Evolutionary conservation across 306 rosid species (phyloP).

Genomic region (Corylus americana): DNA sequence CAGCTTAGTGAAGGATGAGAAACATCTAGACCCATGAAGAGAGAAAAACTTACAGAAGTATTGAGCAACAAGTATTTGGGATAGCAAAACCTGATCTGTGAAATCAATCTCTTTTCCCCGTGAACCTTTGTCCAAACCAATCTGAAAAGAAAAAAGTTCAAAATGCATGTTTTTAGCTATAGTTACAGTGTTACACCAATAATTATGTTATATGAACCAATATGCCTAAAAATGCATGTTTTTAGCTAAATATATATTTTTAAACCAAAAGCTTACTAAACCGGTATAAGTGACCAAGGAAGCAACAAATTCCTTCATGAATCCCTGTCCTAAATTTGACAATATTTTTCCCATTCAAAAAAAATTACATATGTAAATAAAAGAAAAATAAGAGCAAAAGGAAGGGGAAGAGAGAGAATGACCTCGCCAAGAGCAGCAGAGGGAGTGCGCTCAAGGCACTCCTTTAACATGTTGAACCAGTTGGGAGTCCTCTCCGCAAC

Average conservation of each 20-base stretch:
- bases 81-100: constrained; percentile 59
- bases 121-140: constrained; percentile 93
- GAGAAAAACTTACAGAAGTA: constrained; percentile 9
- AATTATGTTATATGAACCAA: neutral
- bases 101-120: constrained; percentile 64
- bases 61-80: neutral
- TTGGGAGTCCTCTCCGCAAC: constrained; percentile 65
- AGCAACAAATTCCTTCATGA: neutral
- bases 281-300: neutral
- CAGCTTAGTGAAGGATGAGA: neutral
- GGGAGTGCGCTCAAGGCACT: constrained; percentile 65
- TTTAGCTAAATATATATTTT: too few relatives aligned
- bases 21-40: constrained; percentile 3
- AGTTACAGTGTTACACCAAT: neutral
- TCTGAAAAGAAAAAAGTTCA: constrained; percentile 37
- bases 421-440: constrained; percentile 93
- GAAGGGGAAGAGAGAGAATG: neutral
- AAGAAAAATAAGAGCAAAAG: neutral
- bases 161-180: neutral
- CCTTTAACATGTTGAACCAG: constrained; percentile 61
- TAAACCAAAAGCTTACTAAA: neutral
- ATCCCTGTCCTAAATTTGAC: neutral
- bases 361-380: too few relatives aligned
- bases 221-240: neutral
- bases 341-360: too few relatives aligned